Percentiles rank a stretch among this genome's conserved stretches.
Conservation (phyloP, 805 yeast species). For the Ogataea polymorpha region DNA sequence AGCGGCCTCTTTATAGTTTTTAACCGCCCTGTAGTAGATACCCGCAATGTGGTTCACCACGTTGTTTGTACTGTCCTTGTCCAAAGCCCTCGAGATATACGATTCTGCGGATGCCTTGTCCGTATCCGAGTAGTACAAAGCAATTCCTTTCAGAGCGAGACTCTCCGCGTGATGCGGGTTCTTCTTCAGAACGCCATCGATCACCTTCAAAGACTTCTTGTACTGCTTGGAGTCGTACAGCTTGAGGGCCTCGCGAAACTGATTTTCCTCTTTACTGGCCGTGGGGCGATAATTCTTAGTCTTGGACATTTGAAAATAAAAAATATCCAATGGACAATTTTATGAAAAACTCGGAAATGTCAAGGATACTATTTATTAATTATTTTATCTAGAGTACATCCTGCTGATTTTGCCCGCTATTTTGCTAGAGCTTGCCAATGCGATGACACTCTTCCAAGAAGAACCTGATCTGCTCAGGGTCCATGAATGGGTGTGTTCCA, state of each 20-base stretch:
- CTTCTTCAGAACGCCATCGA: constrained; percentile 75
- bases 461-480: constrained; percentile 81
- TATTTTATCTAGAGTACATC: background rate
- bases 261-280: constrained; percentile 60
- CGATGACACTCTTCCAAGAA: constrained; percentile 87
- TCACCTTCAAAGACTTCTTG: constrained; percentile 74
- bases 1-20: constrained; percentile 72
- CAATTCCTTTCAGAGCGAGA: constrained; percentile 79
- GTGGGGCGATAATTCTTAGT: constrained; percentile 5
- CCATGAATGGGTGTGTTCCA: constrained; percentile 98
- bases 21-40: constrained; percentile 68
- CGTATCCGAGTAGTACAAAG: constrained; percentile 49
- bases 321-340: background rate
- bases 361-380: no score
- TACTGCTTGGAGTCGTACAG: constrained; percentile 84
- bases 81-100: constrained; percentile 58
- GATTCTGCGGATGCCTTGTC: constrained; percentile 62
- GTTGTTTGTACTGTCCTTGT: constrained; percentile 58
- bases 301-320: constrained; percentile 1
- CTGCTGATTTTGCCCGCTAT: background rate
- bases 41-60: constrained; percentile 85
- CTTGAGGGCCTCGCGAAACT: constrained; percentile 77
- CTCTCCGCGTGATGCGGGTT: constrained; percentile 75
- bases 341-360: no score
- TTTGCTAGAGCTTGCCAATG: constrained; percentile 44